Evolutionary conservation across 306 rosid species (phyloP), one percentile per base, ranked within the genome.

Genomic region (Gleditsia sinensis): DNA sequence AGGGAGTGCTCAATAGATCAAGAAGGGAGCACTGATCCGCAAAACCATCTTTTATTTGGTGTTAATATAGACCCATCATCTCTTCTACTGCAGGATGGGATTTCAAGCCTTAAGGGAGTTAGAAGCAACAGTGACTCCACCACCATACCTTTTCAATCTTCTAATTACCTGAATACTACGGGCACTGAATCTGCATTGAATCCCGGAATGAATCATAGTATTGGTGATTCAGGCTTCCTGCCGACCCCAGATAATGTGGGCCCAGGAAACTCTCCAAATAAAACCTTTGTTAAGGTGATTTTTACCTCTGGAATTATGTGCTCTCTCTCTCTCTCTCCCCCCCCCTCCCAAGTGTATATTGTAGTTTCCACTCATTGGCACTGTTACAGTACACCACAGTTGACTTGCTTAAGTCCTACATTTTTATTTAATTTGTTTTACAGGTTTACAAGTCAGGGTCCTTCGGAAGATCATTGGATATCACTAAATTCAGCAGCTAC

Each of bases 211-310:
- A 72, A 92, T 11, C 91, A 87, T 48, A 87, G 83, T 83, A 82
- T 92, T 66, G 89, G 85, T 30, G 92, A 86, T 39, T 90, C 96
- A 1, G 88, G 93, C 69, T 88, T 87, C 83, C 70, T 87, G 85
- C 97, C 77, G 82, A 75, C 90, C 43, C 75, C 87, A 24, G 97
- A 86, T 67, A 82, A 86, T 60, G 77, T 42, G 32, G 92, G 89
- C 78, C 91, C 83, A 80, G 95, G 74, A 83, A 86, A 87, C 81
- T 72, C 92, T 23, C 83, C 67, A 45, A 80, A 71, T 73, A 74
- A 90, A 61, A 88, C 94, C 89, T 94, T 94, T 75, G 99, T 94
- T 48, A 94, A 94, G 99, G 97, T 88, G 71, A 78, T 78, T 82
- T 76, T 61, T 34, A 40, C 19, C 42, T n/a, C 11, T 21, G 58